Evolutionary conservation across 2,329 filamentous ascomycete species (phyloP), one percentile per base, ranked within the genome.

Genomic region (Lasiodiplodia citricola): DNA sequence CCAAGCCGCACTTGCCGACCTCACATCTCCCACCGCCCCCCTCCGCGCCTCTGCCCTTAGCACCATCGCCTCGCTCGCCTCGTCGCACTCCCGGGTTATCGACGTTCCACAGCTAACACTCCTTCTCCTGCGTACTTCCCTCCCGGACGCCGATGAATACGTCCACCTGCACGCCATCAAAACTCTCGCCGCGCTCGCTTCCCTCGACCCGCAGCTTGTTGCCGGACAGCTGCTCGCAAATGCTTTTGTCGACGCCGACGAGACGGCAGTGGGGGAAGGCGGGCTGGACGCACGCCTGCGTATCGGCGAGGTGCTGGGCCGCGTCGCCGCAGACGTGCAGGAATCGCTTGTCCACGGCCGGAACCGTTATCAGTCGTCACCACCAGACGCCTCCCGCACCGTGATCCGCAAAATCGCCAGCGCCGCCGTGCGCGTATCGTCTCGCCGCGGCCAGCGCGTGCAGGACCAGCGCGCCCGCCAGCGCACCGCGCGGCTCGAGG

Each of bases 111-210:
- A 88, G 1, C 83, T 88, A 3, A 81, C 91, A 0, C 86, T 90
- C 6, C 82, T 92, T 1, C 81, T 94, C 0, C 82, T 93, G 66
- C 88, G 88, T 1, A 87, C 86, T 11, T 82, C 92, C 0, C 81
- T 93, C 1, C 84, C 86, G 70, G 90, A 92, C 60, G 82, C 85
- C 6, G 91, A 93, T 68, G 90, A 92, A 68, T 94, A 90, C 74
- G 89, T 93, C 70, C 91, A 91, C 73, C 81, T 91, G 2, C 85
- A 88, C n/a, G 87, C 88, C 18, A 87, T 93, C 70, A 88, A 88
- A 70, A 84, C 90, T 1, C 87, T 92, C 69, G 86, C 87, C 0
- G 85, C 88, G 28, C 78, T 94, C 13, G 86, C 90, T 0, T 80
- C 84, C 70, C 84, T 82, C 68, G 90, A 92, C 63, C 89, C 90